A percentile compares a stretch with the other conserved stretches of the same genome.
Evolutionary conservation across 257 asterid genomes (phyloP).

Genomic region (Fraxinus quadrangulata): DNA sequence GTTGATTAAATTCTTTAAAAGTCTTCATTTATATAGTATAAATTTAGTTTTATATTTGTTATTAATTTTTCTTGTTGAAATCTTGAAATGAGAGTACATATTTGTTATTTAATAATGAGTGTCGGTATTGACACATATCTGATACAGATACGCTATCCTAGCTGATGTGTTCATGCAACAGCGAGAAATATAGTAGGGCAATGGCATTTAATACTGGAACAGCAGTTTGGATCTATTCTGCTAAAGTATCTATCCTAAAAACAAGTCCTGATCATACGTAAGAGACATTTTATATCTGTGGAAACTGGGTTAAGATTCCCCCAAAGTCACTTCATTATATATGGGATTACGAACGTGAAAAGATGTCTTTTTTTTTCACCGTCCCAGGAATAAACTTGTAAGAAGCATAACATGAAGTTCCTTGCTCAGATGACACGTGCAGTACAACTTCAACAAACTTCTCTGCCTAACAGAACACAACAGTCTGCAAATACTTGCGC

Average conservation of each 20-base stretch:
- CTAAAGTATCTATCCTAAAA: neutral
- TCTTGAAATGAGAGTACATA: too few species aligned
- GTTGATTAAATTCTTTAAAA: too few species aligned
- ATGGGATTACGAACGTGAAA: neutral
- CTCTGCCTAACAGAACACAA: constrained; percentile 8
- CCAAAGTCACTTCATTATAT: neutral
- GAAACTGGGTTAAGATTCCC: neutral
- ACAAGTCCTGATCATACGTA: neutral
- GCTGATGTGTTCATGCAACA: too few species aligned
- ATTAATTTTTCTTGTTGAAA: too few species aligned
- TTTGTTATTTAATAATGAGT: too few species aligned
- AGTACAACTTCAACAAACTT: constrained; percentile 12
- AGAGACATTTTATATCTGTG: neutral
- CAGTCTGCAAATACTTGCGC: constrained; percentile 13
- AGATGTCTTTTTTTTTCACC: neutral
- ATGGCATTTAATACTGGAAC: neutral
- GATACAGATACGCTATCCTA: too few species aligned
- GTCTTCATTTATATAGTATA: too few species aligned
- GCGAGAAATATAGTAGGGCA: neutral
- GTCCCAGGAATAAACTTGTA: constrained; percentile 16
- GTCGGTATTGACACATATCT: too few species aligned
- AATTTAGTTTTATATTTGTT: too few species aligned
- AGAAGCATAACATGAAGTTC: constrained; percentile 6
- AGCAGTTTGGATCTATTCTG: neutral
- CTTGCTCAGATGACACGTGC: constrained; percentile 8